Evolutionary conservation across 345 rosid genomes (phyloP), one percentile per base, ranked within the genome.

Genomic region (Clarkia xantiana): DNA sequence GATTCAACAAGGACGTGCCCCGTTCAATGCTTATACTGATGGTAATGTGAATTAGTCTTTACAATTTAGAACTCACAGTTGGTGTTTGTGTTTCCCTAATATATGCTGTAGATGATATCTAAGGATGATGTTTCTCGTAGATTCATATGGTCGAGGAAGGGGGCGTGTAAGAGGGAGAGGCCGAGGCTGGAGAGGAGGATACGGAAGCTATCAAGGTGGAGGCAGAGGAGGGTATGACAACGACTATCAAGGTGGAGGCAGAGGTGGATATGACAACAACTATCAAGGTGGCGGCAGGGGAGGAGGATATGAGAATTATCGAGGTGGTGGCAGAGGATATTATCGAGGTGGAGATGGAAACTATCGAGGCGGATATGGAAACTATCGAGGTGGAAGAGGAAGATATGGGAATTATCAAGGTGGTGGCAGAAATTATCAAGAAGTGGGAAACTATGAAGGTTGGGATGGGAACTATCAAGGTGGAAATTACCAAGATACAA

Each of bases 1-100:
- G 48, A 76, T 61, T 18, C 73, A 70, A 63, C 84, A 76, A 65
- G 53, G 65, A 29, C 79, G 63, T 20, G 36, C 48, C n/a, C 68
- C 73, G 3, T 76, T 77, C 64, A 75, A 74, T 72, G 62, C 71
- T 51, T 62, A 52, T 64, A 67, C 74, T 59, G 94, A 86, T 72
- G 94, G 98, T 91, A 59, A 59, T 36, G 29, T 54, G 50, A 45
- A 18, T n/a, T 29, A 40, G 23, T 40, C 51, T 29, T 50, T 51
- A 5, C 40, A 29, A 29, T 29, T 29, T 29, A 0, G 1, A 29
- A 29, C 36, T 10, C 36, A 29, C 36, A 29, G 7, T 29, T 29
- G 36, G 9, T 29, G 36, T 29, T 29, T 29, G n/a, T n/a, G n/a
- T 60, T 29, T 25, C 5, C 23, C 40, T 10, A 38, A 45, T 18